Percentiles rank a stretch among this genome's conserved stretches.
Evolutionary conservation across 371 early-diverging fungal species (phyloP).

Genomic region (Mucor plumbeus): DNA sequence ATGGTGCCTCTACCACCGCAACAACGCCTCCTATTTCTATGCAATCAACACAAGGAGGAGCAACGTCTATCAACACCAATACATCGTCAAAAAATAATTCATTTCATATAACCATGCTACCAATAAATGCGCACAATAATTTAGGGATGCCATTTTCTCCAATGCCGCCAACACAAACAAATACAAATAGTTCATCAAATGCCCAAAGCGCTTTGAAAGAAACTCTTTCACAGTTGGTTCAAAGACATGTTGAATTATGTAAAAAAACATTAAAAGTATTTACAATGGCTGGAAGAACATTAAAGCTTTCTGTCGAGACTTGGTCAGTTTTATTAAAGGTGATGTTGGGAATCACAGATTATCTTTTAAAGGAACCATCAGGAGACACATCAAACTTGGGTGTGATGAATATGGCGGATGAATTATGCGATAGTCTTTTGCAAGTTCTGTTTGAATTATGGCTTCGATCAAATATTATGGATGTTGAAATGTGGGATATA

Average conservation of each 20-base stretch:
- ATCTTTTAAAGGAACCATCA: conserved; percentile 63
- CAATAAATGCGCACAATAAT: conserved; percentile 32
- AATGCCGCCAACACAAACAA: conserved; percentile 13
- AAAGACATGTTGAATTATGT: conserved; percentile 75
- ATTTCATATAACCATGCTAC: conserved; percentile 33
- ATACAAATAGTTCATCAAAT: conserved; percentile 6
- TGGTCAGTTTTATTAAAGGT: conserved; percentile 82
- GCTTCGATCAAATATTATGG: conserved; percentile 67
- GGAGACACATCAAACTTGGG: conserved; percentile 38
- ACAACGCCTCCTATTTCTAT: conserved; percentile 28
- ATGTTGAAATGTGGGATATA: conserved; percentile 79
- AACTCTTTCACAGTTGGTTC: conserved; percentile 46
- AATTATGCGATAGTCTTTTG: conserved; percentile 73
- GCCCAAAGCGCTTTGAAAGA: conserved; percentile 30
- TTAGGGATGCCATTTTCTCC: conserved; percentile 25
- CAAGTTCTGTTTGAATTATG: conserved; percentile 77
- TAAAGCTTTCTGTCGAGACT: conserved; percentile 71
- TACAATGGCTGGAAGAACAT: conserved; percentile 66
- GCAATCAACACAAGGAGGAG: background rate
- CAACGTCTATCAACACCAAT: background rate
- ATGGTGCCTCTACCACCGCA: background rate
- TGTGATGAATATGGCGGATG: conserved; percentile 72
- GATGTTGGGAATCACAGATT: conserved; percentile 73
- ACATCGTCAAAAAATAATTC: background rate
- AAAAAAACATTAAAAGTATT: conserved; percentile 71